A percentile compares a stretch with the other conserved stretches of the same genome.
Evolutionary conservation across 495 filamentous ascomycete genomes (phyloP).

Genomic region (Xylaria intraflava): DNA sequence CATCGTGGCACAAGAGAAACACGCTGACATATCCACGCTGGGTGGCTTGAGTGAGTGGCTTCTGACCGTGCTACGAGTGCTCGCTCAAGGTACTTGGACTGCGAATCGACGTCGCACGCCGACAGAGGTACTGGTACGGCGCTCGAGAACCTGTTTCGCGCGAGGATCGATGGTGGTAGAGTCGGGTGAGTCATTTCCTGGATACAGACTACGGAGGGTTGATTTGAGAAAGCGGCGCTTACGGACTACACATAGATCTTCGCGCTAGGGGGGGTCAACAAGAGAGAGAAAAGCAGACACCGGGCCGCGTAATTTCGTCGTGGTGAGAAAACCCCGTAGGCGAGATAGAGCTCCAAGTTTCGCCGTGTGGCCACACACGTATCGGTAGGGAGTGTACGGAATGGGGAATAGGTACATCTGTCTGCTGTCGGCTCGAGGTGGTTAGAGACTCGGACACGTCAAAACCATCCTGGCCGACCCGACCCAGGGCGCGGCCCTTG

Average conservation of each 20-base stretch:
- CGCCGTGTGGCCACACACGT: background rate
- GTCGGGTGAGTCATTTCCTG: background rate
- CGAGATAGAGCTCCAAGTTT: background rate
- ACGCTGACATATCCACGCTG: conserved; percentile 22
- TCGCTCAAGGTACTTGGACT: background rate
- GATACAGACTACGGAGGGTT: background rate
- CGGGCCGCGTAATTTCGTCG: background rate
- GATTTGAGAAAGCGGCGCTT: background rate
- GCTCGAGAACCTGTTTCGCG: no score
- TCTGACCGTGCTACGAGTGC: conserved; percentile 12
- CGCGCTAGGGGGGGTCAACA: no score
- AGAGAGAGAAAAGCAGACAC: background rate
- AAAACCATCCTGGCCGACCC: background rate
- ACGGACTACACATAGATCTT: background rate
- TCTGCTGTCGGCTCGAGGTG: background rate
- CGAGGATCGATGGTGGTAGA: background rate
- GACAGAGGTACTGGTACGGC: background rate
- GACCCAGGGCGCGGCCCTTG: background rate
- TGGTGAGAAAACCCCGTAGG: background rate
- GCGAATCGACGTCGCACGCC: background rate
- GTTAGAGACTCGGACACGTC: conserved; percentile 1
- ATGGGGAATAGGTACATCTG: background rate
- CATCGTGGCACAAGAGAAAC: conserved; percentile 25
- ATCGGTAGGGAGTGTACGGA: no score
- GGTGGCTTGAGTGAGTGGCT: conserved; percentile 23